These are phyloP conservation scores for Zymoseptoria pseudotritici DNA, from an alignment of 2,329 filamentous ascomycete genomes.

Conservation along the genomic window DNA sequence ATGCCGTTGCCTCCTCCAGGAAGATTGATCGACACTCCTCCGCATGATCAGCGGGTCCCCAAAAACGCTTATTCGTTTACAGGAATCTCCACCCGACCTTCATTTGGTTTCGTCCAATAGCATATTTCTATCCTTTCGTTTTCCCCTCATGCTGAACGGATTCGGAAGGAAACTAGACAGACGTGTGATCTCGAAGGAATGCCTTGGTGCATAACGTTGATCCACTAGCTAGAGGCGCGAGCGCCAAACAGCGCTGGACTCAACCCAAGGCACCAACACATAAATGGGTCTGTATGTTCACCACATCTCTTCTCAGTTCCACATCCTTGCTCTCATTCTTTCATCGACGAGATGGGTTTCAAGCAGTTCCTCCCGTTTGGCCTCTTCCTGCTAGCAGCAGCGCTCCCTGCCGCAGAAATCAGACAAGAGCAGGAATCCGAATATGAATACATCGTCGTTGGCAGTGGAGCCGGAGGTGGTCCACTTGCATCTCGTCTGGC, in stretches of 20 bases:
- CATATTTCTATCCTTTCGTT: not conserved
- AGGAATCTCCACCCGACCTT: not conserved
- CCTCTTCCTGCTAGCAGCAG: not conserved
- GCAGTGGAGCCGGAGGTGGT: constrained; percentile 53
- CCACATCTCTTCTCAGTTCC: not conserved
- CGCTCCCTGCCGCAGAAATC: not conserved
- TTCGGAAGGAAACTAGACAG: not conserved
- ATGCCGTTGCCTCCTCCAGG: too few species aligned
- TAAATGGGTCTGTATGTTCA: not conserved
- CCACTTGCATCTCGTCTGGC: constrained; percentile 54
- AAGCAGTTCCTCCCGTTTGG: not conserved
- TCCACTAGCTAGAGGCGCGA: not conserved
- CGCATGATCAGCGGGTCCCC: not conserved
- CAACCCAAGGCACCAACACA: not conserved
- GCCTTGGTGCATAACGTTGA: not conserved
- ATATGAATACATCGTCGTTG: constrained; percentile 59
- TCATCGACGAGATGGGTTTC: not conserved
- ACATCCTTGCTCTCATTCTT: not conserved
- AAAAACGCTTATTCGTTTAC: not conserved
- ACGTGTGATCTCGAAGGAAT: not conserved
- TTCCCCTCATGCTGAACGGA: not conserved
- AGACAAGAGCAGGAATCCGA: constrained; percentile 5
- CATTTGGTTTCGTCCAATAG: not conserved
- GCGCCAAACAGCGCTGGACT: not conserved
- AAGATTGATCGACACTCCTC: not conserved